Evolutionary conservation across 768 basidiomycete genomes (phyloP).

Genomic region (Lactifluus echinatus): DNA sequence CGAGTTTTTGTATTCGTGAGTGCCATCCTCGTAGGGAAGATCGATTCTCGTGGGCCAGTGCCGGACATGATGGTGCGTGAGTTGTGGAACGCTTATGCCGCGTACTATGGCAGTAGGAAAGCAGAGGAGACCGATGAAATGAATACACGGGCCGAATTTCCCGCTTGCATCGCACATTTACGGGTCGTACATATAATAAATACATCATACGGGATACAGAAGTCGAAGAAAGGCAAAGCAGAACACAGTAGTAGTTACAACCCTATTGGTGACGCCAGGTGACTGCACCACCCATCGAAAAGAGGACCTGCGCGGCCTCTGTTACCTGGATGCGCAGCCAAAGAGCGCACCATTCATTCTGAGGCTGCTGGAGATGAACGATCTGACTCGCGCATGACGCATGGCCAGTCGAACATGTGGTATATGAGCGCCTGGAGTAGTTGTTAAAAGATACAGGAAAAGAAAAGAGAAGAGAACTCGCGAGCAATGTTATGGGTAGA

Average conservation of each 20-base stretch:
- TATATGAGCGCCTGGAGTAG: conserved; percentile 21
- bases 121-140: no score
- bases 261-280: conserved; percentile 22
- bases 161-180: no score
- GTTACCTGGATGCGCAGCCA: conserved; percentile 19
- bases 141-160: background rate
- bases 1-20: conserved; percentile 87
- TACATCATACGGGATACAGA: no score
- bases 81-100: background rate
- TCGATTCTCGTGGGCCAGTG: conserved; percentile 80
- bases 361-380: conserved; percentile 21
- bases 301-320: background rate
- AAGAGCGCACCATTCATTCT: conserved; percentile 21
- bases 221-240: no score
- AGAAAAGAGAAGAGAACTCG: background rate
- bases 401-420: conserved; percentile 22
- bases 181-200: no score
- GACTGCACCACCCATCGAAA: conserved; percentile 18
- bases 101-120: no score
- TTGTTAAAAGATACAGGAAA: conserved; percentile 20
- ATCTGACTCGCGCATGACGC: conserved; percentile 12
- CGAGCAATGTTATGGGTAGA: background rate
- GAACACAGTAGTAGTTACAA: no score
- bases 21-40: conserved; percentile 97
- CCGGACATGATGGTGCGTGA: conserved; percentile 61